phyloP scores from a whole-genome alignment of 1,284 basidiomycete genomes.

The Coniferiporia weirii region DNA sequence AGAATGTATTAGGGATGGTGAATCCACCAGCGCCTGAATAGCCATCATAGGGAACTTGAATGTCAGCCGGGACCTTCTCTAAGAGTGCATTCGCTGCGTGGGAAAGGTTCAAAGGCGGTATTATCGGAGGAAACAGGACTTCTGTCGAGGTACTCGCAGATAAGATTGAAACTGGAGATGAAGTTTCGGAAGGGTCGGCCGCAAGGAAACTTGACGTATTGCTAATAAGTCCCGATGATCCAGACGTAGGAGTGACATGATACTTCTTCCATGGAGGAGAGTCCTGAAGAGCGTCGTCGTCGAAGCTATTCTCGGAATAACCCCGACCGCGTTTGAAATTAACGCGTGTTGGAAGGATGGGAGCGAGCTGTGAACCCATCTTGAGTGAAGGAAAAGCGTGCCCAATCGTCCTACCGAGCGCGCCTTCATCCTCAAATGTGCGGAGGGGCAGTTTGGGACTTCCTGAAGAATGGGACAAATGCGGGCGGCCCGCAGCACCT shows the following conservation, averaged over 20 bases:
- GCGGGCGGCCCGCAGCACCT: too few relatives aligned
- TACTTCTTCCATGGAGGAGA: not conserved
- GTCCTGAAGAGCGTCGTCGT: not conserved
- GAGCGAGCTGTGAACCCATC: not conserved
- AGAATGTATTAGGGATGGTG: conserved; percentile 1
- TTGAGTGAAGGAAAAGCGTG: not conserved
- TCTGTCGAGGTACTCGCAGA: not conserved
- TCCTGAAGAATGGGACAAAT: not conserved
- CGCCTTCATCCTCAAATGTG: not conserved
- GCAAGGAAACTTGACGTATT: not conserved
- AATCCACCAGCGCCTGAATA: conserved; percentile 5
- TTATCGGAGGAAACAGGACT: not conserved
- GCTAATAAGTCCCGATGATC: not conserved
- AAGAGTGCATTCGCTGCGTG: not conserved
- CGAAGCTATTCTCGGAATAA: not conserved
- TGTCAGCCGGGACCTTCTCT: not conserved
- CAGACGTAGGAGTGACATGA: not conserved
- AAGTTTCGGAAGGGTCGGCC: not conserved
- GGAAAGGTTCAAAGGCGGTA: not conserved
- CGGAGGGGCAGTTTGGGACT: not conserved
- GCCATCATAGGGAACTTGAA: conserved; percentile 14
- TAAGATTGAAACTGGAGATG: not conserved
- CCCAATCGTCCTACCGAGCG: not conserved
- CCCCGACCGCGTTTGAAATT: not conserved
- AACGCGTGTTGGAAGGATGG: conserved; percentile 5